A percentile compares a stretch with the other conserved stretches of the same genome.
Evolutionary conservation across 129 eudicot genomes (phyloP).

Genomic region (Centrapalus pauciflorus): DNA sequence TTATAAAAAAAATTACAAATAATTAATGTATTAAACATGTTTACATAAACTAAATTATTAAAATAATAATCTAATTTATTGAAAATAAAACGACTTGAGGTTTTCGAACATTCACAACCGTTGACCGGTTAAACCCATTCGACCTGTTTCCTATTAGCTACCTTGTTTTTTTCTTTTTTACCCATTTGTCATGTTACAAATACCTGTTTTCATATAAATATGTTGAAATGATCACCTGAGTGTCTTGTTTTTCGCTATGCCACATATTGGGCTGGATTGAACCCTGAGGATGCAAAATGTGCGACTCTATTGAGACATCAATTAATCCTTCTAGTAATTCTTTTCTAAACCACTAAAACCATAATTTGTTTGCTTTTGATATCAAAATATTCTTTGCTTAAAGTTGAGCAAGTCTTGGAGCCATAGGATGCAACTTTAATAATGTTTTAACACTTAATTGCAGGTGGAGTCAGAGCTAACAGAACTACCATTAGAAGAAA

Average conservation of each 20-base stretch:
- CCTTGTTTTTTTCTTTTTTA: too few species aligned
- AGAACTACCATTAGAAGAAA: slow-evolving; percentile 89
- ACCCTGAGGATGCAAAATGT: neutral
- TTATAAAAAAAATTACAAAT: too few species aligned
- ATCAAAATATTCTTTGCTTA: neutral
- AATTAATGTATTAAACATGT: too few species aligned
- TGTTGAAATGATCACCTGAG: too few species aligned
- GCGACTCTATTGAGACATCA: neutral
- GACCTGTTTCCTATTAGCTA: too few species aligned
- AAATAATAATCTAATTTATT: too few species aligned
- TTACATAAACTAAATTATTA: too few species aligned
- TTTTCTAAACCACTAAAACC: neutral
- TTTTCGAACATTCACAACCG: too few species aligned
- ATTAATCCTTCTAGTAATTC: neutral
- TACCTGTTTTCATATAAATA: too few species aligned
- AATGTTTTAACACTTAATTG: neutral
- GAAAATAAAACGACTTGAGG: too few species aligned
- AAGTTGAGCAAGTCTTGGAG: slow-evolving; percentile 1
- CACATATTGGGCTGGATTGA: neutral
- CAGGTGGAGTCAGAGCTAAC: slow-evolving; percentile 97
- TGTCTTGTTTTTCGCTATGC: neutral
- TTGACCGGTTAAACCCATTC: too few species aligned
- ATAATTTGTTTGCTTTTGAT: neutral
- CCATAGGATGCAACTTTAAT: slow-evolving; percentile 12
- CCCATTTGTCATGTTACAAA: too few species aligned